Conservation (phyloP, 2,329 filamentous ascomycete species). For the Diplodia intermedia region DNA sequence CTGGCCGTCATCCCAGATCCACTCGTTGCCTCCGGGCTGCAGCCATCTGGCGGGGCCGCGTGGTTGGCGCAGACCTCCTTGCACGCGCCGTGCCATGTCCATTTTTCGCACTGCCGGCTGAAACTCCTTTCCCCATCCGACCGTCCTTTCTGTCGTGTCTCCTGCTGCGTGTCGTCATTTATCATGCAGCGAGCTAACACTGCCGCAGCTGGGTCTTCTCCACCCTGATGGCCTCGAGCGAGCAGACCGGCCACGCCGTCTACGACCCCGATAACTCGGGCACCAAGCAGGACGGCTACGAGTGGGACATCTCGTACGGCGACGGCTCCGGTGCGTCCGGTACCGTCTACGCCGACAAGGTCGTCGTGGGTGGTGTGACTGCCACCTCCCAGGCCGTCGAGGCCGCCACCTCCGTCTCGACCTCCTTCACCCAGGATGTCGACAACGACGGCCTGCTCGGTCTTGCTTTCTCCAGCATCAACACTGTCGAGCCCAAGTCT, state of each 20-base stretch:
- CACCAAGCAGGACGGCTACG: constrained; percentile 56
- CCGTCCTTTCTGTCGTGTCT: neutral
- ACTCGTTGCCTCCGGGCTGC: constrained; percentile 13
- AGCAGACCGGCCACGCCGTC: constrained; percentile 62
- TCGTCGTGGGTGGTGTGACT: constrained; percentile 65
- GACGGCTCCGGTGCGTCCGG: constrained; percentile 71
- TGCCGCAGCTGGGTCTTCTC: constrained; percentile 67
- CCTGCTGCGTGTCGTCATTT: neutral
- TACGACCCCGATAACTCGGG: constrained; percentile 62
- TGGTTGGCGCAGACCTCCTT: constrained; percentile 8
- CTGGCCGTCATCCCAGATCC: neutral
- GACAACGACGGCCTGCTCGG: constrained; percentile 45
- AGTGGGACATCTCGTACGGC: constrained; percentile 70
- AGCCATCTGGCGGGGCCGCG: constrained; percentile 10
- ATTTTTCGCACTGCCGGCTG: constrained; percentile 1
- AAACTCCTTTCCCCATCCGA: neutral
- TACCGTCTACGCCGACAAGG: constrained; percentile 70
- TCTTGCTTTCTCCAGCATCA: constrained; percentile 25
- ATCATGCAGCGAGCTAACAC: constrained; percentile 10
- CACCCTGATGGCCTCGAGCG: constrained; percentile 58
- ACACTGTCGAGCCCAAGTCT: constrained; percentile 57
- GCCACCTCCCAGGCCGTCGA: constrained; percentile 70
- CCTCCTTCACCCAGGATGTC: constrained; percentile 58
- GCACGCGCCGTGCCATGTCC: constrained; percentile 4
- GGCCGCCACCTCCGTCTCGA: constrained; percentile 66